Evolutionary conservation across 2,329 filamentous ascomycete genomes (phyloP).

Genomic region (Cercospora sesami): DNA sequence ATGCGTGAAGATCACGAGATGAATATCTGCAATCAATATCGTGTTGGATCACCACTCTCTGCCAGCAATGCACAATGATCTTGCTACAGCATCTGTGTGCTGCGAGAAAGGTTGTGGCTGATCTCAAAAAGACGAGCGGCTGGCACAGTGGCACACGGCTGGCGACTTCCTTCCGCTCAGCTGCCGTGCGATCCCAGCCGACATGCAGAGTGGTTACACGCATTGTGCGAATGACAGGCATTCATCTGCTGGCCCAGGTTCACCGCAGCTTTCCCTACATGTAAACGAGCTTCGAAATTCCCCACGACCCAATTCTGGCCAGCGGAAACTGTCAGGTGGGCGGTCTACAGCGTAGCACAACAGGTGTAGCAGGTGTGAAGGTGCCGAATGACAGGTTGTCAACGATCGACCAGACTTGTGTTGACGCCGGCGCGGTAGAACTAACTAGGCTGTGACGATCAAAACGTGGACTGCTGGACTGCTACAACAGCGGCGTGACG

Average conservation of each 20-base stretch:
- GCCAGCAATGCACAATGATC: neutral
- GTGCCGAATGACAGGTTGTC: conserved; percentile 23
- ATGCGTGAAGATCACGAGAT: neutral
- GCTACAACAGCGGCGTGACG: conserved; percentile 14
- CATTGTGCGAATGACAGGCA: conserved; percentile 19
- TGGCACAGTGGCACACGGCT: conserved; percentile 6
- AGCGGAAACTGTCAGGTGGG: conserved; percentile 18
- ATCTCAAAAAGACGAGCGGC: conserved; percentile 12
- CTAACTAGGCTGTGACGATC: conserved; percentile 12
- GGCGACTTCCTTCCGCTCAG: conserved; percentile 7
- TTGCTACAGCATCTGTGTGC: conserved; percentile 7
- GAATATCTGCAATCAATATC: neutral
- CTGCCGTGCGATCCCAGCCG: conserved; percentile 10
- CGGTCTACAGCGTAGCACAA: conserved; percentile 10
- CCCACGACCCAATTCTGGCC: conserved; percentile 11
- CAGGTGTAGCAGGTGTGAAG: conserved; percentile 19
- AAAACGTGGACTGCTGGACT: conserved; percentile 20
- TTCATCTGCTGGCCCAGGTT: conserved; percentile 12
- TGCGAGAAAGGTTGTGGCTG: conserved; percentile 19
- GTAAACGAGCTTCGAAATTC: conserved; percentile 15
- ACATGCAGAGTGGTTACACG: conserved; percentile 13
- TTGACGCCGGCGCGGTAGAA: neutral
- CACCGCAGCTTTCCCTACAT: conserved; percentile 16
- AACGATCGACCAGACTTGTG: conserved; percentile 16
- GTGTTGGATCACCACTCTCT: neutral